Evolutionary conservation across 225 moss, liverwort and hornwort species (phyloP).

Genomic region (Climacium dendroides): DNA sequence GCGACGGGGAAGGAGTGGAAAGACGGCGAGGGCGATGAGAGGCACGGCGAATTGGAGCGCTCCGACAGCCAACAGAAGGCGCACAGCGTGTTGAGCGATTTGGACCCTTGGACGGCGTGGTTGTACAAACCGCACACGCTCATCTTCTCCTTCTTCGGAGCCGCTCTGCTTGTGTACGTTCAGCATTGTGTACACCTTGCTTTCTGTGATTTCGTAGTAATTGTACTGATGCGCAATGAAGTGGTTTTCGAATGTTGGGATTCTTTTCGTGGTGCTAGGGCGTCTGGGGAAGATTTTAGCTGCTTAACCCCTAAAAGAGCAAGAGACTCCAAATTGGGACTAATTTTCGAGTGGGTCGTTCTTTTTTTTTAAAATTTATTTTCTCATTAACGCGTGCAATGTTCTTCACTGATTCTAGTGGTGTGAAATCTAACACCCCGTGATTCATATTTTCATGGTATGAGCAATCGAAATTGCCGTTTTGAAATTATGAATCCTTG

Average conservation of each 20-base stretch:
- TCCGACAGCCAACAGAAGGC: conserved; percentile 5
- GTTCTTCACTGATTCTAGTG: not conserved
- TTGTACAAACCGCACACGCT: conserved; percentile 25
- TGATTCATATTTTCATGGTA: not conserved
- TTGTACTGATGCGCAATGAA: not conserved
- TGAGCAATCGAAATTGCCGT: not conserved
- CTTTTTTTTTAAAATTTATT: not conserved
- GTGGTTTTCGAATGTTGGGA: not conserved
- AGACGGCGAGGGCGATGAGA: not conserved
- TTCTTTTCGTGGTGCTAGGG: not conserved
- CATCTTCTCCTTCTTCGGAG: conserved; percentile 17
- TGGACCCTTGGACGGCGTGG: conserved; percentile 41
- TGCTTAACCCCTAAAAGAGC: not conserved
- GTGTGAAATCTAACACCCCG: not conserved
- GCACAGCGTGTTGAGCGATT: conserved; percentile 2
- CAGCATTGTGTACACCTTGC: not conserved
- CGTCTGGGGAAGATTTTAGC: not conserved
- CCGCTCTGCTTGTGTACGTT: conserved; percentile 13
- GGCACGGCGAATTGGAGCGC: not conserved
- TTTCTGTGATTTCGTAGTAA: not conserved
- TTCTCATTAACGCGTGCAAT: not conserved
- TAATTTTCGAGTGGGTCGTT: not conserved
- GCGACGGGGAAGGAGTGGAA: not conserved
- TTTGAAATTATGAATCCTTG: not conserved
- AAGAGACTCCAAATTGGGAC: not conserved